These are phyloP conservation scores for Globisporangium radiosum DNA, from an alignment of 352 stramenopile species.

Conservation along the genomic window DNA sequence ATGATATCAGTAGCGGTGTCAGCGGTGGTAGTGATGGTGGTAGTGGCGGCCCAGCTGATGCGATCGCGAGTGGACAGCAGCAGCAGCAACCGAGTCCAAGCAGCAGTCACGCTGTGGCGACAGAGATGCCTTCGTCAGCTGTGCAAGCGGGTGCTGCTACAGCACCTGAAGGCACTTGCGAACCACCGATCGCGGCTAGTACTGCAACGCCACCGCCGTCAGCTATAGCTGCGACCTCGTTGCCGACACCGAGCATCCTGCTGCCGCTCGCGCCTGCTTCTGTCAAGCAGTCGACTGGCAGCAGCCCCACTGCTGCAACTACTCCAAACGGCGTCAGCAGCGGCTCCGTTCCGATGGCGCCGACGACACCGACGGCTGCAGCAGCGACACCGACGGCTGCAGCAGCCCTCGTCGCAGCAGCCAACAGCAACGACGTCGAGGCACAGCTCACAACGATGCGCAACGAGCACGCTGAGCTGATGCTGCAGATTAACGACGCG, in stretches of 20 bases:
- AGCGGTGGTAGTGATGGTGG: slow-evolving; percentile 7
- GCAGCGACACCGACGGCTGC: slow-evolving; percentile 41
- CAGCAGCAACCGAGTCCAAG: background rate
- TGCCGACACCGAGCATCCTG: background rate
- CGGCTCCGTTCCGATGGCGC: too few species aligned
- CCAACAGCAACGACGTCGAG: slow-evolving; percentile 45
- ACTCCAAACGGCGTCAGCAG: background rate
- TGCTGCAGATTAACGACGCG: slow-evolving; percentile 58
- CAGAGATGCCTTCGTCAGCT: background rate
- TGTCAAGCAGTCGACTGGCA: too few species aligned
- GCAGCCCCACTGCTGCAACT: too few species aligned
- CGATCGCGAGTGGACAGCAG: background rate
- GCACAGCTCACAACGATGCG: slow-evolving; percentile 73
- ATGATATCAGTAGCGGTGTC: slow-evolving; percentile 7
- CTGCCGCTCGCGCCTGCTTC: background rate
- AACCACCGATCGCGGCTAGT: too few species aligned
- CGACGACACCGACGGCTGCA: slow-evolving; percentile 28
- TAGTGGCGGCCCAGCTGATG: background rate
- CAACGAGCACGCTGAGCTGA: slow-evolving; percentile 56
- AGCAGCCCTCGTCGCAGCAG: slow-evolving; percentile 48
- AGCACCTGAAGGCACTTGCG: background rate
- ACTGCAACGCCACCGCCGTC: background rate
- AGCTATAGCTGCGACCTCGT: background rate
- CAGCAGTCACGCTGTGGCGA: too few species aligned
- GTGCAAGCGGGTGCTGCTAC: background rate